Base-by-base conservation (phyloP, 495 filamentous ascomycete genomes). In the Lentithecium fluviatile region DNA sequence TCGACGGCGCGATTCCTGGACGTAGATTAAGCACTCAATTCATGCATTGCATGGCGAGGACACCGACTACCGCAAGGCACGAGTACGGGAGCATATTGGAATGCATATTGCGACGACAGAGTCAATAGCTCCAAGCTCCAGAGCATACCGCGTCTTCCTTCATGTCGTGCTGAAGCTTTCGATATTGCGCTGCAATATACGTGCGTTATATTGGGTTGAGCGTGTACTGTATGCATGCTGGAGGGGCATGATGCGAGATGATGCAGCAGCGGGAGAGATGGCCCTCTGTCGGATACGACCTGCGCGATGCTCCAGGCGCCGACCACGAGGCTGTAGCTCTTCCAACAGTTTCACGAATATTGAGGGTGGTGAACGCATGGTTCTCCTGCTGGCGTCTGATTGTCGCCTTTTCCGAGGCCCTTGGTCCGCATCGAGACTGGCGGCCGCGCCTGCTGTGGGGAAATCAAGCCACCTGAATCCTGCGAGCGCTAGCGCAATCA, bases 121-220 rank as follows among this genome's bases (percentile, higher is more conserved):
- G n/a, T n/a, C n/a, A n/a, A n/a, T n/a, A n/a, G n/a, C n/a, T n/a
- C n/a, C n/a, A n/a, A n/a, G n/a, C n/a, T n/a, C n/a, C n/a, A n/a
- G n/a, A n/a, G n/a, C n/a, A n/a, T n/a, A n/a, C n/a, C n/a, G n/a
- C n/a, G n/a, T 29, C 0, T 10, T 11, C 10, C n/a, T 53, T 51
- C 19, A 36, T 21, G 17, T 25, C 36, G 15, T 15, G 45, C 56
- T 56, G 60, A 38, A 63, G 47, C 47, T 59, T 59, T 54, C 61
- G 40, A 64, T 58, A 64, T 64, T 64, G 61, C 55, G n/a, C 2
- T 7, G 52, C 60, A 64, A 57, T 64, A 57, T 64, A 20, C 49
- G 45, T 54, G 36, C 29, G 6, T 15, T 43, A 43, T 43, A 43
- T 43, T 43, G 3, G 40, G 4, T 43, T 4, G 40, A 6, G 40